Evolutionary conservation across 2,329 filamentous ascomycete genomes (phyloP), one percentile per base, ranked within the genome.

Genomic region (Pyricularia sp.): DNA sequence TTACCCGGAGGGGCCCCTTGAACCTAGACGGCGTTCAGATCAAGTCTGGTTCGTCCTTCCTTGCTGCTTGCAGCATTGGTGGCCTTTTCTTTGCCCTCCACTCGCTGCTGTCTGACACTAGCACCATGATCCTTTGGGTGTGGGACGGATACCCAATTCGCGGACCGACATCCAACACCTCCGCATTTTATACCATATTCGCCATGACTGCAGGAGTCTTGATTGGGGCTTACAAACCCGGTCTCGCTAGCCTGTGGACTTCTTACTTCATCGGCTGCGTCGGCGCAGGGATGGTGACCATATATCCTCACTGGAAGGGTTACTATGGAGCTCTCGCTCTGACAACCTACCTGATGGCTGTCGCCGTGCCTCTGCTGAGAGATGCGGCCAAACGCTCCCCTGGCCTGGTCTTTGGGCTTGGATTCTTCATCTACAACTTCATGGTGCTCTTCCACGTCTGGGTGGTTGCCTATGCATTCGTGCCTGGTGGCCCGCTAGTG

Each of bases 51-150:
- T 93, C 90, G 19, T 82, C 87, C 0, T 69, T 88, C 7, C 79
- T 96, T 59, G 86, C 91, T 33, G 89, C 87, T 10, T 76, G 94
- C 62, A 91, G 94, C 66, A 76, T 97, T 65, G 92, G 85, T 28
- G 93, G 92, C 33, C 76, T 97, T 8, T 82, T 97, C 72, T 99
- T 99, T 72, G 90, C 84, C 5, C 82, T 97, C 72, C 94, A 97
- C 74, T 97, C 93, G 1, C 81, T 99, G 10, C 83, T 99, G 12
- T 97, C 94, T 0, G 94, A 99, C 74, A 96, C 93, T 0, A 97
- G 94, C 78, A 99, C 94, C 64, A 97, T 99, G 92, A 97, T 97
- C 66, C 82, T 93, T 19, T 99, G 94, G 94, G 91, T 91, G 2
- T 99, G 94, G 94, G 92, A 97, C 70, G 94, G 94, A 7, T 99